These are phyloP conservation scores for Linanthus parryae DNA, from an alignment of 148 eudicot genomes.

Conservation along the genomic window DNA sequence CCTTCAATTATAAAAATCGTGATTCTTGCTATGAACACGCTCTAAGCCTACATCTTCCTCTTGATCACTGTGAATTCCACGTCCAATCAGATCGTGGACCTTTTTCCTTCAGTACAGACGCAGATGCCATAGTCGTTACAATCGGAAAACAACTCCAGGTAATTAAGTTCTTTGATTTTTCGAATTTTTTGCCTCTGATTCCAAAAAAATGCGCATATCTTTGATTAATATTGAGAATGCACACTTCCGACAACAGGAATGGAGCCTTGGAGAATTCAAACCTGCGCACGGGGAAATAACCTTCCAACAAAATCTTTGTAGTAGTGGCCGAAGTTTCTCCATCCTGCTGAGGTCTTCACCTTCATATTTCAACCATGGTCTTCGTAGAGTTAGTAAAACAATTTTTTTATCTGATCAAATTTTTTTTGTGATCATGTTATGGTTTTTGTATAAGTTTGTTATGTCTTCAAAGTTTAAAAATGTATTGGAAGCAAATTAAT, in stretches of 20 bases:
- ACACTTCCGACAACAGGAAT: conserved; percentile 32
- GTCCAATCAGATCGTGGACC: conserved; percentile 41
- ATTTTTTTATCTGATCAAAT: conserved; percentile 55
- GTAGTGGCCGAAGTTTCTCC: conserved; percentile 39
- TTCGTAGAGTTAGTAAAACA: conserved; percentile 28
- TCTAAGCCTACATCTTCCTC: conserved; percentile 47
- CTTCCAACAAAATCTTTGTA: conserved; percentile 36
- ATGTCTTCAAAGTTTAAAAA: too few relatives aligned
- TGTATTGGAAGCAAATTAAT: too few relatives aligned
- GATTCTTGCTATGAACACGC: conserved; percentile 38
- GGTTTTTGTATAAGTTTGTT: conserved; percentile 39
- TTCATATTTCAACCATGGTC: conserved; percentile 32
- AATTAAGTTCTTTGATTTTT: not conserved
- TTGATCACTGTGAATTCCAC: conserved; percentile 50
- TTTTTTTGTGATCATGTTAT: conserved; percentile 25
- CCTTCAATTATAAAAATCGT: conserved; percentile 23
- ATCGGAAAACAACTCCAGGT: conserved; percentile 69
- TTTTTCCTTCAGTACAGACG: conserved; percentile 40
- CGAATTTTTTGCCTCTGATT: not conserved
- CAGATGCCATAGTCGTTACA: conserved; percentile 54
- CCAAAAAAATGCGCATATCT: not conserved
- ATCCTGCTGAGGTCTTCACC: conserved; percentile 62
- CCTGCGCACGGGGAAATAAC: conserved; percentile 40
- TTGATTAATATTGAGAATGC: not conserved
- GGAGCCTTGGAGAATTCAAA: conserved; percentile 51